phyloP scores from a whole-genome alignment of 2,329 filamentous ascomycete genomes.

The Phaeomoniella chlamydospora region DNA sequence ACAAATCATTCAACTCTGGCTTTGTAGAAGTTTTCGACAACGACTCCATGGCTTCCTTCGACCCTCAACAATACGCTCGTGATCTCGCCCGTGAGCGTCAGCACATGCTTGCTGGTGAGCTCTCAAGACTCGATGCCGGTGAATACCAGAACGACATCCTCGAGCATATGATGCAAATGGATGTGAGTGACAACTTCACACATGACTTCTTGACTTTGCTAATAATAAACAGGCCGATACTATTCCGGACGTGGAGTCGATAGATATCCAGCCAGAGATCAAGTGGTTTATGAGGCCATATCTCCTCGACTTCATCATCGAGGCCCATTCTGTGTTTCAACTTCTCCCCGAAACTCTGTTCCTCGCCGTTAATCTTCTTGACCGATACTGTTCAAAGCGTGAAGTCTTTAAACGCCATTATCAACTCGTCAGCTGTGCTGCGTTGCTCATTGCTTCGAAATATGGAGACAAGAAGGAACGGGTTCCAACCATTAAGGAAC shows the following conservation, averaged over 20 bases:
- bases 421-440: slow-evolving; percentile 90
- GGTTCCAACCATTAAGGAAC: slow-evolving; percentile 90
- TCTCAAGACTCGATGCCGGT: slow-evolving; percentile 70
- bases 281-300: slow-evolving; percentile 99
- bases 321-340: slow-evolving; percentile 90
- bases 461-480: slow-evolving; percentile 98
- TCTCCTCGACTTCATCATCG: slow-evolving; percentile 92
- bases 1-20: slow-evolving; percentile 26
- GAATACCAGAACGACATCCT: slow-evolving; percentile 93
- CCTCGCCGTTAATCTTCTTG: slow-evolving; percentile 88
- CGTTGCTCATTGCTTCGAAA: slow-evolving; percentile 91
- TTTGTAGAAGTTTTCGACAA: slow-evolving; percentile 49
- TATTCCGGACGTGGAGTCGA: slow-evolving; percentile 87
- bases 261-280: slow-evolving; percentile 98
- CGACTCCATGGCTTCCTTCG: slow-evolving; percentile 41
- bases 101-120: slow-evolving; percentile 74
- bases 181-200: slow-evolving; percentile 34
- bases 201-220: slow-evolving; percentile 9
- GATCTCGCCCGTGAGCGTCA: slow-evolving; percentile 70
- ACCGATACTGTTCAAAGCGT: slow-evolving; percentile 93
- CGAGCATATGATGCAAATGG: slow-evolving; percentile 90
- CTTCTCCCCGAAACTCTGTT: slow-evolving; percentile 90
- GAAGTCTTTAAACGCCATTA: slow-evolving; percentile 99
- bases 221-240: slow-evolving; percentile 52
- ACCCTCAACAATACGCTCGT: slow-evolving; percentile 61